Conservation (phyloP, 805 yeast species). For the Kodamaea leandrae region DNA sequence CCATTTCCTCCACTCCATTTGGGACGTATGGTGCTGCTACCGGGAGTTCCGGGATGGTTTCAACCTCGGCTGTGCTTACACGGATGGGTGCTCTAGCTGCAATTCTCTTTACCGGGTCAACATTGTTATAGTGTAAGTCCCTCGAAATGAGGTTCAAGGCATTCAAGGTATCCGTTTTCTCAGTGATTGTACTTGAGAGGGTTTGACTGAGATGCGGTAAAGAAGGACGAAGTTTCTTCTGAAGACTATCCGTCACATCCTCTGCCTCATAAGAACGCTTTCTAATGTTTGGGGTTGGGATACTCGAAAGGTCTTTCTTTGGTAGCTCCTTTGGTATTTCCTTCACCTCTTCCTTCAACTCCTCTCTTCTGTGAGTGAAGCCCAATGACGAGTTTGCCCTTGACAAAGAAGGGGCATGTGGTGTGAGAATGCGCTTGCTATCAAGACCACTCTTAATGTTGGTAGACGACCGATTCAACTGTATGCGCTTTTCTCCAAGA, state of each 20-base stretch:
- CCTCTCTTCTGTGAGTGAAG: slow-evolving; percentile 15
- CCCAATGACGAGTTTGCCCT: slow-evolving; percentile 15
- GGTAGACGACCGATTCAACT: slow-evolving; percentile 32
- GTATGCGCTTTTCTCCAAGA: slow-evolving; percentile 4
- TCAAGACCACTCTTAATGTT: slow-evolving; percentile 8
- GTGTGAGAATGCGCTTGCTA: slow-evolving; percentile 1
- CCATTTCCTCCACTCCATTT: slow-evolving; percentile 41
- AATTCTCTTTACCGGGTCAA: slow-evolving; percentile 30
- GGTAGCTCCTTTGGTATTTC: background rate
- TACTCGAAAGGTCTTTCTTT: background rate
- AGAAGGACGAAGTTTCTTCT: slow-evolving; percentile 14
- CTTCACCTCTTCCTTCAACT: background rate
- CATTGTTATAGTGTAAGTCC: slow-evolving; percentile 15
- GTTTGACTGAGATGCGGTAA: slow-evolving; percentile 7
- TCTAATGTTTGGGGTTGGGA: background rate
- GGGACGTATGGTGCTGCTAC: slow-evolving; percentile 40
- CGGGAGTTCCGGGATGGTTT: slow-evolving; percentile 43
- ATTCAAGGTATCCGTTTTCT: slow-evolving; percentile 20
- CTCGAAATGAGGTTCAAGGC: slow-evolving; percentile 16
- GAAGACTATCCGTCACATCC: slow-evolving; percentile 22
- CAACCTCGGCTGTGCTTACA: slow-evolving; percentile 45
- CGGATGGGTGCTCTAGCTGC: background rate
- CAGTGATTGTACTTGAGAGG: slow-evolving; percentile 15
- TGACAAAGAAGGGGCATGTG: slow-evolving; percentile 24
- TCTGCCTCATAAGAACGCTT: background rate